Evolutionary conservation across 73 alveolate species (phyloP), one percentile per base, ranked within the genome.

Genomic region (Uronychia binucleata): DNA sequence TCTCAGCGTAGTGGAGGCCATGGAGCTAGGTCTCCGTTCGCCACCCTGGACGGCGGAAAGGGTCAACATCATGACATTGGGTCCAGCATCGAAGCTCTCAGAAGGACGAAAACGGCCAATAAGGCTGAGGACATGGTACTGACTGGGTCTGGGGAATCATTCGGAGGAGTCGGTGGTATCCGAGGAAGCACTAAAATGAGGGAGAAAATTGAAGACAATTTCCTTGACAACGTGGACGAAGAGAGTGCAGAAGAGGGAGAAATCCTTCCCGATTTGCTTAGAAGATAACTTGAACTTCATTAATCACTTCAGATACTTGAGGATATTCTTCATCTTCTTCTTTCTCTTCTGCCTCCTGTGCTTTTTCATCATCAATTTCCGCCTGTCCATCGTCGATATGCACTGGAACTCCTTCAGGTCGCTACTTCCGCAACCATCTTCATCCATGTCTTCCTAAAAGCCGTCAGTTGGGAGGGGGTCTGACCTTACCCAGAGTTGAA

Each of bases 361-460:
- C 27, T 75, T 75, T 30, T 75, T 75, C 81, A 75, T 75, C 30
- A 28, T 75, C 58, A 75, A 30, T 75, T 75, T 75, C 81, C 81
- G 25, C 8, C 81, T 25, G 58, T 75, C 81, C 58, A 8, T 8
- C 27, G 81, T 75, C 1, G 81, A 75, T 28, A 75, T 75, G 32
- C 81, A 75, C 30, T 75, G 27, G 1, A 75, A 28, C 30, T 75
- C 1, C 5, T 30, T 26, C 32, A 5, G 5, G n/a, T 30, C 28
- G 25, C 59, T 30, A n/a, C n/a, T n/a, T n/a, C n/a, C n/a, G n/a
- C n/a, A n/a, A n/a, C n/a, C n/a, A n/a, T 75, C 58, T 67, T 67
- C 78, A 13, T 75, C 67, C 5, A 46, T 46, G 67, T 5, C 19
- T 46, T 46, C 67, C 67, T 46, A 46, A 46, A n/a, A n/a, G n/a